Percentiles rank a stretch among this genome's conserved stretches.
These are phyloP conservation scores for Chlorella sorokiniana DNA, from an alignment of 139 green algal species.

Conservation along the genomic window DNA sequence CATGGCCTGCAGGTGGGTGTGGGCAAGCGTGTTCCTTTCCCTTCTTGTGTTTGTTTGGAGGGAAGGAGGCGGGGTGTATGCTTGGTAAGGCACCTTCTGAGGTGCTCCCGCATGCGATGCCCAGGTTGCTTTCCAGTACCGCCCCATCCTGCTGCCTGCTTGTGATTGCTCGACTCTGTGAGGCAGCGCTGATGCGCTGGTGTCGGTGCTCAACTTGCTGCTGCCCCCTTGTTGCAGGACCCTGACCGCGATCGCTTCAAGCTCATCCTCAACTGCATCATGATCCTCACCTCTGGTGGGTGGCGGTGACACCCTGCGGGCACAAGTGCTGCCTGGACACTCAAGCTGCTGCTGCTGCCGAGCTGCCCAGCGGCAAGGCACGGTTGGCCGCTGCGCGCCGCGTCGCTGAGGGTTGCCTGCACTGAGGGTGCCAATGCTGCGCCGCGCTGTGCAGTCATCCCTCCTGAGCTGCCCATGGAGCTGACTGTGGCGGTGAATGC, in stretches of 20 bases:
- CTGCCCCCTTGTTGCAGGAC: conserved; percentile 62
- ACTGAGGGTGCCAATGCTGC: neutral
- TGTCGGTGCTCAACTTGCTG: neutral
- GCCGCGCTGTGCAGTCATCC: conserved; percentile 70
- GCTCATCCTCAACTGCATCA: conserved; percentile 96
- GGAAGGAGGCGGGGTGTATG: neutral
- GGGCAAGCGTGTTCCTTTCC: neutral
- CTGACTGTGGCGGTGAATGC: conserved; percentile 87
- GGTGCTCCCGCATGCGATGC: too few relatives aligned
- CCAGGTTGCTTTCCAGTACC: too few relatives aligned
- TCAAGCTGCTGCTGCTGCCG: too few relatives aligned
- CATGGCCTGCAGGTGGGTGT: conserved; percentile 67
- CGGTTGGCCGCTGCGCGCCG: too few relatives aligned
- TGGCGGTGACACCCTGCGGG: neutral
- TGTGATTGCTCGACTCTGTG: too few relatives aligned
- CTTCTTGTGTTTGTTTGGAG: neutral
- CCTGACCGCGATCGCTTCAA: conserved; percentile 92
- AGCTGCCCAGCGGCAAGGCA: too few relatives aligned
- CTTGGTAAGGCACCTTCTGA: too few relatives aligned
- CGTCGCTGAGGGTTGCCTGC: too few relatives aligned
- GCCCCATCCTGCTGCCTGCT: too few relatives aligned
- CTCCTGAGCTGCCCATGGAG: conserved; percentile 98
- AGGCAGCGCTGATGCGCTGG: too few relatives aligned
- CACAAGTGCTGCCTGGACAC: too few relatives aligned
- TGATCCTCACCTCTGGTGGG: conserved; percentile 91